Evolutionary conservation across 805 yeast genomes (phyloP), one percentile per base, ranked within the genome.

Genomic region (Starmerella davenportii): DNA sequence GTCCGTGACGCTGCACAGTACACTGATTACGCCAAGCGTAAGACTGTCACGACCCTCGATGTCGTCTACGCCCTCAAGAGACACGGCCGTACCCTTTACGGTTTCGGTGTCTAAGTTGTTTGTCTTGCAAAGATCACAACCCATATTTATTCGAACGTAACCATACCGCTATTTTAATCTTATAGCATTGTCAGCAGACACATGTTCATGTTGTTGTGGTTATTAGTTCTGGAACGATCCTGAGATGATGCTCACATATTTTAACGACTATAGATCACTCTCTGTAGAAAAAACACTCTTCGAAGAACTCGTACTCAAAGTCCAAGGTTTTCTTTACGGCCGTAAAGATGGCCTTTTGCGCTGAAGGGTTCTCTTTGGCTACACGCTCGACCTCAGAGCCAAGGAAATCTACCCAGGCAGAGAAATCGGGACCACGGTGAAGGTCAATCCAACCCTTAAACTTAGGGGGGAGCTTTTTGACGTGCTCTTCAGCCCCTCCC

Each of bases 21-120:
- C 74, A 90, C 98, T 53, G 96, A 90, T 71, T 96, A 87, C 78
- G 98, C 96, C 59, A 90, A 90, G 90, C 84, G 98, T 78, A 87
- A 87, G 84, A 90, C 98, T 51, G 96, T 87, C 58, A 87, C 98
- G 55, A 85, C 98, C 47, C 75, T 87, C 61, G 98, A 87, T 64
- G 96, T 87, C 55, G 96, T 87, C 59, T 87, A 87, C 67, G 96
- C 96, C 59, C 79, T 87, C 70, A 87, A 87, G 90, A 84, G 96
- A 78, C 95, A 90, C 74, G 98, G 98, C 63, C 80, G 96, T 72
- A 90, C 96, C 70, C 77, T 90, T 66, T 87, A 87, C 65, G 96
- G 96, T 85, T 90, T 87, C 79, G 96, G 96, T 73, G 95, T 95
- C 77, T 87, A 77, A 74, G 55, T 57, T n/a, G 25, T 20, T 21